Conservation (phyloP, 2,329 filamentous ascomycete genomes). For the Sphaerulina musiva region DNA sequence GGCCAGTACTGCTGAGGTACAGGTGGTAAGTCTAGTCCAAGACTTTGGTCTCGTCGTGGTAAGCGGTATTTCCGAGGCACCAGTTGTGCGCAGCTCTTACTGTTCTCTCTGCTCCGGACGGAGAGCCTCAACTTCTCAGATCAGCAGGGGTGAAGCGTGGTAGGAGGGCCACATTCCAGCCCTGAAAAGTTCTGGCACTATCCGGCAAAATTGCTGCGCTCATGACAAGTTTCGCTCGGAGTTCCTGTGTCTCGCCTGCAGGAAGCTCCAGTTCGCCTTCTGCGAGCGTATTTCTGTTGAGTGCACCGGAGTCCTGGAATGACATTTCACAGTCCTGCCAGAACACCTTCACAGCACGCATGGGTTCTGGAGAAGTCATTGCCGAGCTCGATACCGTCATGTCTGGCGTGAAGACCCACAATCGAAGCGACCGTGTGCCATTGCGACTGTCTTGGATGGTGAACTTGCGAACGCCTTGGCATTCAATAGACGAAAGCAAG, state of each 20-base stretch:
- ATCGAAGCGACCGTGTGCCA: conserved; percentile 14
- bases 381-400: conserved; percentile 49
- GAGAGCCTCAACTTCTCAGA: background rate
- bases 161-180: conserved; percentile 22
- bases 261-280: conserved; percentile 29
- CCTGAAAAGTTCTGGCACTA: conserved; percentile 18
- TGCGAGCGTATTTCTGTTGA: conserved; percentile 18
- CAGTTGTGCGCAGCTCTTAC: background rate
- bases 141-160: conserved; percentile 17
- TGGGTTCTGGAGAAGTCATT: conserved; percentile 31
- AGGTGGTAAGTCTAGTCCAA: too few relatives aligned
- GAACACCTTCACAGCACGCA: conserved; percentile 53
- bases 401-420: conserved; percentile 58
- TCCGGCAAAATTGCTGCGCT: conserved; percentile 25
- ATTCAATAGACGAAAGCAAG: conserved; percentile 51
- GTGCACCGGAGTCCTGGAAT: conserved; percentile 8
- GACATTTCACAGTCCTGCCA: conserved; percentile 34
- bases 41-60: too few relatives aligned
- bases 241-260: conserved; percentile 27
- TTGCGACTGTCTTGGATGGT: conserved; percentile 48
- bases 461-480: conserved; percentile 51
- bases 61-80: too few relatives aligned
- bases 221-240: conserved; percentile 40
- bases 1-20: too few relatives aligned
- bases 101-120: background rate